Percentiles rank a stretch among this genome's conserved stretches.
These are phyloP conservation scores for Colletotrichum sp. DNA, from an alignment of 2,329 filamentous ascomycete genomes.

Conservation along the genomic window DNA sequence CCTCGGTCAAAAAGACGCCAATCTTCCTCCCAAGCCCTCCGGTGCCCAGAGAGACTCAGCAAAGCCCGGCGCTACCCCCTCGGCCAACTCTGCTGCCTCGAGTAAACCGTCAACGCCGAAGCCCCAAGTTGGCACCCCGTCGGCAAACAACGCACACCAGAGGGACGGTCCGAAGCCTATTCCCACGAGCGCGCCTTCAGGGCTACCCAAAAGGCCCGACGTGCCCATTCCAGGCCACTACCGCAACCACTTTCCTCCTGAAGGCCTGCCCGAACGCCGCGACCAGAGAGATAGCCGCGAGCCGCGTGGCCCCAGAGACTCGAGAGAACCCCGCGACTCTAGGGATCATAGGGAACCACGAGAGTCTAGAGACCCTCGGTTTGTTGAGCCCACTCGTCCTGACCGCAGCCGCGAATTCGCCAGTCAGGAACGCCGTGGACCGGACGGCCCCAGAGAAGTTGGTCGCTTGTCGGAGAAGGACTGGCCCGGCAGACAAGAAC, in stretches of 20 bases:
- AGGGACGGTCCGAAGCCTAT: conserved; percentile 37
- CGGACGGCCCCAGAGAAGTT: conserved; percentile 41
- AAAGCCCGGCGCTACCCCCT: conserved; percentile 20
- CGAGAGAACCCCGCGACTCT: conserved; percentile 12
- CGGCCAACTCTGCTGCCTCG: conserved; percentile 16
- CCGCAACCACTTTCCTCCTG: conserved; percentile 45
- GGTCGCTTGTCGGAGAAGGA: conserved; percentile 42
- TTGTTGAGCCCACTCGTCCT: conserved; percentile 43
- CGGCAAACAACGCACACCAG: conserved; percentile 20
- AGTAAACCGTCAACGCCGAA: conserved; percentile 32
- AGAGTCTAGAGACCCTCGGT: conserved; percentile 39
- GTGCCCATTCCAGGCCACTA: conserved; percentile 56
- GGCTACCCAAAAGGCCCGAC: conserved; percentile 63
- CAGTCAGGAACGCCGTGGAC: conserved; percentile 43
- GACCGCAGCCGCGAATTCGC: conserved; percentile 46
- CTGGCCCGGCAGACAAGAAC: conserved; percentile 31
- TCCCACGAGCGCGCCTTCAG: conserved; percentile 26
- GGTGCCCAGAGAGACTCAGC: conserved; percentile 24
- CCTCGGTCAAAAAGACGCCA: conserved; percentile 3
- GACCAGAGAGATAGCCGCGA: conserved; percentile 35
- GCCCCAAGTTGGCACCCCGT: conserved; percentile 14
- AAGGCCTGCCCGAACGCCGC: conserved; percentile 24
- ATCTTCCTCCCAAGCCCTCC: conserved; percentile 18
- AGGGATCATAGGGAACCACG: conserved; percentile 32
- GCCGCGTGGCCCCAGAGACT: conserved; percentile 33